phyloP scores from a whole-genome alignment of 2,329 filamentous ascomycete species.

The Cordyceps cateniannulata region DNA sequence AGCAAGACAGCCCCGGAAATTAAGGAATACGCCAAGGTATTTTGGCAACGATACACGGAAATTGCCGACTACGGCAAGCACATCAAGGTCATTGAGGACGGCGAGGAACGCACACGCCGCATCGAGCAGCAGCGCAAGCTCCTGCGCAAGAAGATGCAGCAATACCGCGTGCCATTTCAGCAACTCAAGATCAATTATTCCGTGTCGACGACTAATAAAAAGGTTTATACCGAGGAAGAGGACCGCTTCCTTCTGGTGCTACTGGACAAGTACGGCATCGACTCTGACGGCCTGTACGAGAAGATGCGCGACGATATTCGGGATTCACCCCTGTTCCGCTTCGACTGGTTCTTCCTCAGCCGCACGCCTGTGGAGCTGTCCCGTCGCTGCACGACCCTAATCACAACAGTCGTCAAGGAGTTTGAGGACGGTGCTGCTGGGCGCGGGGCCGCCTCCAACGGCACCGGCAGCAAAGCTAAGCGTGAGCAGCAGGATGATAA shows the following conservation, averaged over 20 bases:
- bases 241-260: constrained; percentile 92
- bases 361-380: constrained; percentile 89
- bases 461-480: constrained; percentile 63
- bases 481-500: constrained; percentile 75
- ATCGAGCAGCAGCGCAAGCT: constrained; percentile 90
- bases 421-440: constrained; percentile 65
- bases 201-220: constrained; percentile 98
- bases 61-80: constrained; percentile 86
- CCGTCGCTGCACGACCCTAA: constrained; percentile 84
- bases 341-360: constrained; percentile 99
- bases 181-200: constrained; percentile 99
- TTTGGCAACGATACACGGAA: constrained; percentile 92
- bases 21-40: constrained; percentile 85
- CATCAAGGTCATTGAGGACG: constrained; percentile 82
- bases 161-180: constrained; percentile 95
- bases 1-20: constrained; percentile 82
- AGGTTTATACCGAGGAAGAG: constrained; percentile 98
- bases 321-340: constrained; percentile 89
- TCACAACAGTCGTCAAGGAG: constrained; percentile 91
- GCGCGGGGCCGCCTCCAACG: constrained; percentile 51
- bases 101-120: constrained; percentile 82
- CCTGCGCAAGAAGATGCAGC: constrained; percentile 88
- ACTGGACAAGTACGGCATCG: constrained; percentile 85
- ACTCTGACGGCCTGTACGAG: constrained; percentile 85
- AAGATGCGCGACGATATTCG: constrained; percentile 96